phyloP scores from a whole-genome alignment of 306 rosid genomes.

The Vigna reflexopilosa region DNA sequence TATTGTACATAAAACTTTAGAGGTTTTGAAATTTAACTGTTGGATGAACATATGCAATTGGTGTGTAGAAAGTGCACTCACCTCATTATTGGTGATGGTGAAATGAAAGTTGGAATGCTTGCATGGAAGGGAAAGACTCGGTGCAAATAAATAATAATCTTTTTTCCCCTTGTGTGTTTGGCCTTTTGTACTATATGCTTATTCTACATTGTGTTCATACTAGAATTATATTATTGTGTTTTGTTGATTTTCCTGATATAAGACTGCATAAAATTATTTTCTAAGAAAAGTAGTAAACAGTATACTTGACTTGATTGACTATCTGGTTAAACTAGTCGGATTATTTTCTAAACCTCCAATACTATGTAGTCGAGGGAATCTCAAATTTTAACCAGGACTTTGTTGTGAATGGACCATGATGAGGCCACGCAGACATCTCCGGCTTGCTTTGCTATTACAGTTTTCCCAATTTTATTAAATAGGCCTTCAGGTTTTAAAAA shows the following conservation, averaged over 20 bases:
- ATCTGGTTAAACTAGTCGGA: too few relatives aligned
- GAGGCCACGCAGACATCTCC: background rate
- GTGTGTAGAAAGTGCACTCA: slow-evolving; percentile 47
- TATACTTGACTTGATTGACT: slow-evolving; percentile 3
- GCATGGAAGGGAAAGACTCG: slow-evolving; percentile 35
- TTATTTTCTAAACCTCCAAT: too few relatives aligned
- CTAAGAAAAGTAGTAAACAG: background rate
- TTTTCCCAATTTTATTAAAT: background rate
- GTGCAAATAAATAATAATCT: slow-evolving; percentile 44
- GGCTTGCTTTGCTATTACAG: background rate
- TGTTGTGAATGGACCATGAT: background rate
- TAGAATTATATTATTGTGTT: slow-evolving; percentile 14
- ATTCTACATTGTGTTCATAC: slow-evolving; percentile 15
- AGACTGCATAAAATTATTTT: background rate
- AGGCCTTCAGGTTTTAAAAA: background rate
- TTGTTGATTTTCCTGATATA: slow-evolving; percentile 5
- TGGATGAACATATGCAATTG: slow-evolving; percentile 38
- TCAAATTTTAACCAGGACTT: too few relatives aligned
- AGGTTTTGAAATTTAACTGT: slow-evolving; percentile 36
- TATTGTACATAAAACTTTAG: slow-evolving; percentile 62
- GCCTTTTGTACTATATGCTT: background rate
- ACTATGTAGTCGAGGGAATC: too few relatives aligned
- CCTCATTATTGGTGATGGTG: slow-evolving; percentile 40
- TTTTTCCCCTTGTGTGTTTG: slow-evolving; percentile 10
- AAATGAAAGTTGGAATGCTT: slow-evolving; percentile 46